Conservation (phyloP, 192 early-diverging fungal genomes). For the Mortierella claussenii region DNA sequence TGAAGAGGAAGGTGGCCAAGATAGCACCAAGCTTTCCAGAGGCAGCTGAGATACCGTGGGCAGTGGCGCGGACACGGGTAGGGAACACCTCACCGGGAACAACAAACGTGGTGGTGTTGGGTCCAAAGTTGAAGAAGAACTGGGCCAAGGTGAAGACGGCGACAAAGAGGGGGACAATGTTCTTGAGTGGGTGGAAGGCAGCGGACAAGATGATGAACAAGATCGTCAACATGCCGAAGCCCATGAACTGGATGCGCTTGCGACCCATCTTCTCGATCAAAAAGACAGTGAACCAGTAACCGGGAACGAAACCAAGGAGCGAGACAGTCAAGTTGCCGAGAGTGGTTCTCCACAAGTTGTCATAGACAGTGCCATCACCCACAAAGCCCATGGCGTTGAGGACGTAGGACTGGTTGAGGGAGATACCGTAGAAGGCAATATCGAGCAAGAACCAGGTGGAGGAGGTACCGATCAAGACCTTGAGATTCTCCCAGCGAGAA, state of each 20-base stretch:
- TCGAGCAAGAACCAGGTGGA: conserved; percentile 85
- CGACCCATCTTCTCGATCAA: conserved; percentile 90
- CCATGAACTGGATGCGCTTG: conserved; percentile 93
- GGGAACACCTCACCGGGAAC: conserved; percentile 83
- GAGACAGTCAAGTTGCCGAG: conserved; percentile 95
- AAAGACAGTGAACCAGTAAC: conserved; percentile 96
- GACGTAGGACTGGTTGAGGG: conserved; percentile 80
- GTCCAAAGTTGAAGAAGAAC: conserved; percentile 84
- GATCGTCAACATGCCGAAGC: conserved; percentile 80
- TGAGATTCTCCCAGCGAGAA: conserved; percentile 80
- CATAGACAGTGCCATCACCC: conserved; percentile 64
- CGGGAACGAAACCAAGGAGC: conserved; percentile 86
- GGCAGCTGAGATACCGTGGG: conserved; percentile 85
- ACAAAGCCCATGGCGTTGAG: conserved; percentile 78
- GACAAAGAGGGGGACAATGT: conserved; percentile 66
- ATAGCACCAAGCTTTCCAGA: conserved; percentile 82
- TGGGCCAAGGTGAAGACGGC: conserved; percentile 64
- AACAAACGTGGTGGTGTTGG: conserved; percentile 85
- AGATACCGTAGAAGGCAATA: conserved; percentile 77
- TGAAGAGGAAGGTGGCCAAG: conserved; percentile 71
- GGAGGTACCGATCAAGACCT: conserved; percentile 80
- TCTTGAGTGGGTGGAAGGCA: conserved; percentile 70
- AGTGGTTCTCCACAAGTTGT: conserved; percentile 74
- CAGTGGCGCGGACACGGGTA: conserved; percentile 76
- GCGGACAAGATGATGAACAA: conserved; percentile 81